These are phyloP conservation scores for Garcia nutans DNA, from an alignment of 345 rosid species.

Conservation along the genomic window DNA sequence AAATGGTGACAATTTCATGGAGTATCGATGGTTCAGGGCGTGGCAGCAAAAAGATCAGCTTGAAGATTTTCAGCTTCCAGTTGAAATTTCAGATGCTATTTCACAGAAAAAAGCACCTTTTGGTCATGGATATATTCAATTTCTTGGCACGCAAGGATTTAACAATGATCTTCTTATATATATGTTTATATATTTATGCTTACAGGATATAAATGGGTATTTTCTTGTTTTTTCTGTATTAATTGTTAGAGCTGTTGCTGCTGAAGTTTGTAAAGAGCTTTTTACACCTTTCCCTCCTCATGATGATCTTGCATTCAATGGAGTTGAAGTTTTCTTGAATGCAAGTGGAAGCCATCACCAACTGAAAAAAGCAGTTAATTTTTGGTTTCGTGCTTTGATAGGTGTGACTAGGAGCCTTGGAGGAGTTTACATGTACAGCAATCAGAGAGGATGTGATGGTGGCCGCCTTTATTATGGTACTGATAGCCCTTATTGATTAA, in stretches of 20 bases:
- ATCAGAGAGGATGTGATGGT: slow-evolving; percentile 98
- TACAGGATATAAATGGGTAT: not conserved
- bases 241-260: slow-evolving; percentile 76
- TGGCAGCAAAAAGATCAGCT: slow-evolving; percentile 79
- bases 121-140: slow-evolving; percentile 86
- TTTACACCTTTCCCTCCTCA: slow-evolving; percentile 80
- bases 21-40: slow-evolving; percentile 84
- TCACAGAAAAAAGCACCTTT: slow-evolving; percentile 76
- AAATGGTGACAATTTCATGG: slow-evolving; percentile 86
- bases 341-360: slow-evolving; percentile 99
- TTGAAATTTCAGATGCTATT: slow-evolving; percentile 65
- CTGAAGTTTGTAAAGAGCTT: slow-evolving; percentile 93
- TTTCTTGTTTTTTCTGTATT: not conserved
- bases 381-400: slow-evolving; percentile 68
- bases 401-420: slow-evolving; percentile 84
- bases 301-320: slow-evolving; percentile 91
- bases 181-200: not conserved
- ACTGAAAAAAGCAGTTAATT: slow-evolving; percentile 66
- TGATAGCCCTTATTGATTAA: not conserved
- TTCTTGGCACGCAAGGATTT: slow-evolving; percentile 69
- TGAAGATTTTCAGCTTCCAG: slow-evolving; percentile 73
- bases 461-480: slow-evolving; percentile 87
- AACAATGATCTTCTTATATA: not conserved
- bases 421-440: slow-evolving; percentile 95
- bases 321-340: slow-evolving; percentile 95